Evolutionary conservation across 768 basidiomycete species (phyloP).

Genomic region (Lactarius hengduanensis): DNA sequence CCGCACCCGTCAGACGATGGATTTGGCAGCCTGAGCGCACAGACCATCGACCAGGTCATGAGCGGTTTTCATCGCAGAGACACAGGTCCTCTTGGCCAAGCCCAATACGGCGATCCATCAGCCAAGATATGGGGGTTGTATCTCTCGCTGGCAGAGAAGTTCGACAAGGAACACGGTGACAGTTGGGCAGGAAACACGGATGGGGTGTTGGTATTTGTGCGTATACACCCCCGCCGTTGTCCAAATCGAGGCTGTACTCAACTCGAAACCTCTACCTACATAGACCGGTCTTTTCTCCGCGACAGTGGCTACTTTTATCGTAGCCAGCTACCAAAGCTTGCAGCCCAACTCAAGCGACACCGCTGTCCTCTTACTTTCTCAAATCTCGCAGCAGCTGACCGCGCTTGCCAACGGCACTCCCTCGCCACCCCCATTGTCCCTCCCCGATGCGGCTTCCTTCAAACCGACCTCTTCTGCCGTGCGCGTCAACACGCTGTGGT

Average conservation of each 20-base stretch:
- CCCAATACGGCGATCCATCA: conserved; percentile 8
- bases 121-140: conserved; percentile 26
- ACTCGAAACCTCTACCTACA: neutral
- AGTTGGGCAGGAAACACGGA: conserved; percentile 28
- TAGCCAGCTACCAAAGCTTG: conserved; percentile 28
- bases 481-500: conserved; percentile 27
- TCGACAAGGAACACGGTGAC: conserved; percentile 24
- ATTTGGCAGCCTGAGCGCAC: neutral
- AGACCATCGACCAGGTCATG: neutral
- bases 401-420: conserved; percentile 1
- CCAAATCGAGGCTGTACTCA: neutral
- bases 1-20: conserved; percentile 1
- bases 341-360: conserved; percentile 20
- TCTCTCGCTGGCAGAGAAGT: conserved; percentile 18
- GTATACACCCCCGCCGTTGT: neutral
- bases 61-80: neutral
- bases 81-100: neutral
- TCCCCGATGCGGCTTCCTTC: neutral
- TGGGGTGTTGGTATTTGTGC: conserved; percentile 25
- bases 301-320: conserved; percentile 28
- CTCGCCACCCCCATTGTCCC: neutral
- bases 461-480: conserved; percentile 4
- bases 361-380: conserved; percentile 19
- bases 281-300: conserved; percentile 34
- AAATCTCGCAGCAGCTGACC: conserved; percentile 24